Evolutionary conservation across 768 basidiomycete genomes (phyloP), one percentile per base, ranked within the genome.

Genomic region (Xerocomellus amylosporus): DNA sequence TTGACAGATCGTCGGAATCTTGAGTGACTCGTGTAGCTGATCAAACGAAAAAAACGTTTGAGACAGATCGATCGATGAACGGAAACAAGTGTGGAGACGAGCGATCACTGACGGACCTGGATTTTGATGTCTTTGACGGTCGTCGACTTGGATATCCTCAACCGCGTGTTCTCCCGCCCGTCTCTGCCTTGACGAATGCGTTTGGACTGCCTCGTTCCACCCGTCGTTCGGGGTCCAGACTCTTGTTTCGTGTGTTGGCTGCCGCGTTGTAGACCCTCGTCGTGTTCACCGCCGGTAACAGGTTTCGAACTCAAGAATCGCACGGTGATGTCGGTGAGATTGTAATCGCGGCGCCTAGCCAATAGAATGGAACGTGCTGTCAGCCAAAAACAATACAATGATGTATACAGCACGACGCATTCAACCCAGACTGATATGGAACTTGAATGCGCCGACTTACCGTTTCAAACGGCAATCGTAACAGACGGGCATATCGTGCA

Each of bases 81-180:
- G 17, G 20, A 33, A 30, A 17, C 9, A 2, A 12, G 14, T 14
- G 6, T 2, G 15, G 12, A 15, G 28, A 51, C 5, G 22, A 22
- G 17, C 3, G 30, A 22, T 14, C n/a, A n/a, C n/a, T n/a, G 28
- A 69, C 81, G 54, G 53, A 90, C 87, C 76, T 81, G 77, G 51
- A 88, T 64, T 69, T 91, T 92, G 62, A 93, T 81, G 15, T 92
- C 89, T 67, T 86, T 90, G 47, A 93, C 78, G 0, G 86, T 84
- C 58, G 81, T 90, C 30, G 71, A 65, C 67, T 88, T 91, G 41
- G 75, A 73, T 42, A 93, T 77, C 12, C 72, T 77, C 46, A 90
- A 64, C 59, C 71, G 79, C 54, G 76, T 77, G 58, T 74, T 72
- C 61, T 80, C 79, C 8, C 76, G 79, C 26, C 74, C 66, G 51